Base-by-base conservation (phyloP, 768 basidiomycete genomes). In the Boletus pseudopeckii region DNA sequence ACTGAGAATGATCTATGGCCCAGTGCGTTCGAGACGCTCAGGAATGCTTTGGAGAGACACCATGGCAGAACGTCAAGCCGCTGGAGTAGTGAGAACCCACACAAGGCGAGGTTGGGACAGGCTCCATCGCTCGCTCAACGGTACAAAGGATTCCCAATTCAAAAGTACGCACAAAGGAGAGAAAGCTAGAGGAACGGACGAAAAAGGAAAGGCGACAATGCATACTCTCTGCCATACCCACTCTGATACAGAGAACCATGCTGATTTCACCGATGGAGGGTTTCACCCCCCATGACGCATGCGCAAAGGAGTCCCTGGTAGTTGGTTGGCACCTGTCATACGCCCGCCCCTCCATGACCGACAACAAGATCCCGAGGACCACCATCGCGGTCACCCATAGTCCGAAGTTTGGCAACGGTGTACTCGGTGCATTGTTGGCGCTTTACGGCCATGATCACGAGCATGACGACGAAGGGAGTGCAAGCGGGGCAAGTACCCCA, bases 341-440 rank as follows among this genome's bases (percentile, higher is more conserved):
- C 57, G 43, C 22, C 40, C 39, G 33, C 45, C 46, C 15, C 58
- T 22, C 24, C 50, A 28, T 14, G n/a, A 10, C 13, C 45, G 15
- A 34, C 52, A 52, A 14, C 45, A 47, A 9, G 51, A 58, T 38
- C 40, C 55, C 7, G 57, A 51, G 28, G 39, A 54, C 8, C 46
- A 53, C 22, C 45, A 37, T 38, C 48, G 14, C 34, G 55, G 48
- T 32, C 53, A 43, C 7, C 6, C 48, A 38, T 39, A 59, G 52
- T 47, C 47, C 61, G 28, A 53, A 59, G 6, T 56, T 65, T 5
- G 77, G 74, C 0, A 76, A 75, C 11, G 85, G 87, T 15, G 80
- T 90, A 7, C 75, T 90, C 5, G 83, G 85, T 3, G 76, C 86
- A 1, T 67, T 90, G 38, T 72, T 91, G 42, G 76, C 84, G 18